Evolutionary conservation across 768 basidiomycete species (phyloP).

Genomic region (Podaxis carcinomalis): DNA sequence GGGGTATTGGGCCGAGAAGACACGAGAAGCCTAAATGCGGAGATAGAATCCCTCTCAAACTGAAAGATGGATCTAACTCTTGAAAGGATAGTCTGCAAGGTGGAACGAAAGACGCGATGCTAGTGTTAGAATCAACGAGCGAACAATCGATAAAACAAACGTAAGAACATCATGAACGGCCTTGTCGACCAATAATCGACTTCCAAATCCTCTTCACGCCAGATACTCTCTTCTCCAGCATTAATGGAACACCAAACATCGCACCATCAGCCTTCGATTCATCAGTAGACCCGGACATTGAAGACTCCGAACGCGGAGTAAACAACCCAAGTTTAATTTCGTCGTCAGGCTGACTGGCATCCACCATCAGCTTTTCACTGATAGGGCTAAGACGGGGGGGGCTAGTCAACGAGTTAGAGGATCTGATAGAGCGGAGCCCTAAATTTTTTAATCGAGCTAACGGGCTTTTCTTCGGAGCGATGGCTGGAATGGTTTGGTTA

Average conservation of each 20-base stretch:
- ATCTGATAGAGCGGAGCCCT: slow-evolving; percentile 2
- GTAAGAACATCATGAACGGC: not conserved
- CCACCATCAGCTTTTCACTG: not conserved
- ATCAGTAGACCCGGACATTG: not conserved
- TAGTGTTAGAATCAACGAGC: not conserved
- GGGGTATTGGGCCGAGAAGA: not conserved
- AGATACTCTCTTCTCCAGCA: not conserved
- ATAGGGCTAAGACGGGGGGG: not conserved
- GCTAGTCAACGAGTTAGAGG: not conserved
- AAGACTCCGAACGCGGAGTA: not conserved
- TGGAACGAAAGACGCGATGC: not conserved
- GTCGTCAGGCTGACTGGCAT: not conserved
- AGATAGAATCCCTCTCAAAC: not conserved
- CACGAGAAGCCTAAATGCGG: not conserved
- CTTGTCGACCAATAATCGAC: not conserved
- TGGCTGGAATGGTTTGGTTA: not conserved
- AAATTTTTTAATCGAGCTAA: not conserved
- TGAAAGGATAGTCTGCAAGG: not conserved
- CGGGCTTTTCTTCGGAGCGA: not conserved
- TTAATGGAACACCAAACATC: not conserved
- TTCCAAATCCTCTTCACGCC: slow-evolving; percentile 2
- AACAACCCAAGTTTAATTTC: slow-evolving; percentile 2
- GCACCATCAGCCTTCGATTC: not conserved
- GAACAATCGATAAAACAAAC: not conserved
- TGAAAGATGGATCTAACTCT: not conserved